Conservation (phyloP, 2,329 filamentous ascomycete species). For the Talaromyces amestolkiae region DNA sequence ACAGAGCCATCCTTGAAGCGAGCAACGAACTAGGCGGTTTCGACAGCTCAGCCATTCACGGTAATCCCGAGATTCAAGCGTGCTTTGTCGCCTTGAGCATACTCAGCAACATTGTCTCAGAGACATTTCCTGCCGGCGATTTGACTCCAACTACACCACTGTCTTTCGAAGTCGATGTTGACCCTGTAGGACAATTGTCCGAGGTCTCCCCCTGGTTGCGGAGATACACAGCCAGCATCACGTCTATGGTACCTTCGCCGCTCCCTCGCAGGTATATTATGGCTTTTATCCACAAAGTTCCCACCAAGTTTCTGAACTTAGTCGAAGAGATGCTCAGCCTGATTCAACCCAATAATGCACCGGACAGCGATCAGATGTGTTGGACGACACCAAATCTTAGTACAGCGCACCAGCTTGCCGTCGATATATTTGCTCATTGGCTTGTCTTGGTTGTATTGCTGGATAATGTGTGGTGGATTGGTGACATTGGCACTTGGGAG, state of each 20-base stretch:
- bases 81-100: slow-evolving; percentile 23
- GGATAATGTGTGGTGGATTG: slow-evolving; percentile 37
- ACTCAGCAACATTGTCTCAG: slow-evolving; percentile 25
- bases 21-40: neutral
- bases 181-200: slow-evolving; percentile 17
- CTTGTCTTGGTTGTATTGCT: slow-evolving; percentile 33
- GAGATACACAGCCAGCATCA: slow-evolving; percentile 36
- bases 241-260: slow-evolving; percentile 33
- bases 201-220: slow-evolving; percentile 38
- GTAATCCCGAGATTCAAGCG: slow-evolving; percentile 16
- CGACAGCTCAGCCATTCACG: neutral
- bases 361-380: neutral
- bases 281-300: slow-evolving; percentile 43
- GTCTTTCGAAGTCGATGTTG: slow-evolving; percentile 8
- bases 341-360: neutral
- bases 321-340: slow-evolving; percentile 33
- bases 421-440: slow-evolving; percentile 34
- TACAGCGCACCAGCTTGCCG: slow-evolving; percentile 22
- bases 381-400: slow-evolving; percentile 8
- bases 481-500: slow-evolving; percentile 29
- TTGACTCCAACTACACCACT: slow-evolving; percentile 18
- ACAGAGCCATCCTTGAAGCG: neutral
- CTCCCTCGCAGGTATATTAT: slow-evolving; percentile 40
- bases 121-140: slow-evolving; percentile 17
- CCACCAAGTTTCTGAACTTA: slow-evolving; percentile 33